Evolutionary conservation across 805 yeast genomes (phyloP).

Genomic region (Groenewaldozyma salmanticensis): DNA sequence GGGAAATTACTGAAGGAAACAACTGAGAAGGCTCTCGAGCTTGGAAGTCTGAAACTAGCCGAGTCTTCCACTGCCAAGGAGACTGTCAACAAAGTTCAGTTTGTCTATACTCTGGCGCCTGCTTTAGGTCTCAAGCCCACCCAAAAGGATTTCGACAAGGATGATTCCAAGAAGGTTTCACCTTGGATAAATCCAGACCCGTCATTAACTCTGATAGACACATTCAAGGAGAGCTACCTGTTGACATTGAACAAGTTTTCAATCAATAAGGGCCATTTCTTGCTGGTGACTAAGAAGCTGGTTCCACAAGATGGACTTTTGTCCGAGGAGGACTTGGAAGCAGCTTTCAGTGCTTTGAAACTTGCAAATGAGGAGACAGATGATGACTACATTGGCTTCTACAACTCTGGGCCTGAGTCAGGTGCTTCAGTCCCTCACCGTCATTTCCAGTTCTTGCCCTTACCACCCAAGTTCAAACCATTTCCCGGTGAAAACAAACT

Average conservation of each 20-base stretch:
- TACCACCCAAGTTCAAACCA: conserved; percentile 48
- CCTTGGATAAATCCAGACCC: conserved; percentile 82
- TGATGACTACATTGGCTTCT: conserved; percentile 65
- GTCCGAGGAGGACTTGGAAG: conserved; percentile 56
- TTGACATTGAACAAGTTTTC: conserved; percentile 83
- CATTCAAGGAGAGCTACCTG: conserved; percentile 41
- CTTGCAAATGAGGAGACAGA: conserved; percentile 36
- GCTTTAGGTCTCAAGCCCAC: conserved; percentile 28
- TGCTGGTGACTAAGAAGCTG: conserved; percentile 68
- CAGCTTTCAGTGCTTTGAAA: conserved; percentile 46
- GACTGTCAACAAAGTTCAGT: conserved; percentile 26
- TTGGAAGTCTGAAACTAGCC: conserved; percentile 41
- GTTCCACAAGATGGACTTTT: conserved; percentile 64
- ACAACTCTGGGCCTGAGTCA: conserved; percentile 76
- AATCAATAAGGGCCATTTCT: conserved; percentile 65
- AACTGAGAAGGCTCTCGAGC: conserved; percentile 35
- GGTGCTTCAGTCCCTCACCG: conserved; percentile 96
- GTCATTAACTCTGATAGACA: conserved; percentile 50
- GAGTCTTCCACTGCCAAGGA: conserved; percentile 34
- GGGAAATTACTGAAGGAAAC: neutral
- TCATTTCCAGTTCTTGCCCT: conserved; percentile 75
- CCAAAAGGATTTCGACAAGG: conserved; percentile 4
- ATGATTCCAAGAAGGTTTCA: conserved; percentile 21
- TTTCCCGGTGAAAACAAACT: conserved; percentile 13
- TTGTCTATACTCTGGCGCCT: conserved; percentile 29